Conservation (phyloP, 2,329 filamentous ascomycete genomes). For the Ophiosphaerella korrae region DNA sequence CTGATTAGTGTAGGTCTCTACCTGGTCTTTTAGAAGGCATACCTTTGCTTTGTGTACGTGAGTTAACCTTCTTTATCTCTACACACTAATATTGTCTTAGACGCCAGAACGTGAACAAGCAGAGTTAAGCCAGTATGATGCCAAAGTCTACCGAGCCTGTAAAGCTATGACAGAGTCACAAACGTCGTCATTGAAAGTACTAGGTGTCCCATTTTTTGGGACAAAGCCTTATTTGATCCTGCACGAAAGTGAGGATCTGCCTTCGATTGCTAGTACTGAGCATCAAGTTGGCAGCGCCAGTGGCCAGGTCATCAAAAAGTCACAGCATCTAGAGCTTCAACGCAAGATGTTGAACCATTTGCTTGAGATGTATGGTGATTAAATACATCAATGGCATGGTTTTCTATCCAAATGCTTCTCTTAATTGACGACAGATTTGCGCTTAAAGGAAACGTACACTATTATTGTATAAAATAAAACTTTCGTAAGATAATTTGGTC, state of each 20-base stretch:
- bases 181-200: constrained; percentile 58
- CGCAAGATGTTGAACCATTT: constrained; percentile 45
- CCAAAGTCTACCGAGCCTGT: constrained; percentile 66
- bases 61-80: no score
- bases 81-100: constrained; percentile 26
- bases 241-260: constrained; percentile 21
- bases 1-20: constrained; percentile 28
- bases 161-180: constrained; percentile 65
- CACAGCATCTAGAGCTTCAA: constrained; percentile 37
- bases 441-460: no score
- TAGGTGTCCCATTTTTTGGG: constrained; percentile 52
- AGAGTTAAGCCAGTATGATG: constrained; percentile 64
- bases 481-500: no score
- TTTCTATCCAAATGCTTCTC: background rate
- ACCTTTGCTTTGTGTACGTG: constrained; percentile 28
- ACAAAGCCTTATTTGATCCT: constrained; percentile 30
- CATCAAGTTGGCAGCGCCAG: background rate
- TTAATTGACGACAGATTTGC: no score
- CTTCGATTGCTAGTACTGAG: background rate
- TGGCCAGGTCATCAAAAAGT: constrained; percentile 30
- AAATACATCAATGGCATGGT: background rate
- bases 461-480: no score
- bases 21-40: constrained; percentile 32
- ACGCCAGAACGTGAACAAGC: constrained; percentile 55
- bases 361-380: constrained; percentile 37